Evolutionary conservation across 1,284 basidiomycete species (phyloP).

Genomic region (Bothia castanella): DNA sequence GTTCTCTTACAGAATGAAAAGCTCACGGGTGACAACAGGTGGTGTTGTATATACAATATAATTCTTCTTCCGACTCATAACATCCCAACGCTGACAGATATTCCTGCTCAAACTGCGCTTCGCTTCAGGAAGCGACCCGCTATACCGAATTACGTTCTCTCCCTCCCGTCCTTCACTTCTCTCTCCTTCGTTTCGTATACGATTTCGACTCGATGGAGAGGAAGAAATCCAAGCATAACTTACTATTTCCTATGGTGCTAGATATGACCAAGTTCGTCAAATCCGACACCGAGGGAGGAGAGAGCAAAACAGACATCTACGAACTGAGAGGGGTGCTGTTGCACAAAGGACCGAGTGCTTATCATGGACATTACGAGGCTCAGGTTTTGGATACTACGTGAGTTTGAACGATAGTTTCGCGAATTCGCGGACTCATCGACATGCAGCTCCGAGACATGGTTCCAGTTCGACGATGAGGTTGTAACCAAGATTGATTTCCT

Average conservation of each 20-base stretch:
- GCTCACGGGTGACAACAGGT: conserved; percentile 81
- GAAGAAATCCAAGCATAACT: conserved; percentile 77
- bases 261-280: conserved; percentile 68
- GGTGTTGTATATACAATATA: background rate
- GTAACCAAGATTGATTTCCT: conserved; percentile 62
- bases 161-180: conserved; percentile 86
- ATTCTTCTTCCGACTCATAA: background rate
- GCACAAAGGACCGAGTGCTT: conserved; percentile 83
- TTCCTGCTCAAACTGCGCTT: conserved; percentile 67
- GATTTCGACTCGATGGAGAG: conserved; percentile 73
- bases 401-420: conserved; percentile 26
- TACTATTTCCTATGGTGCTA: conserved; percentile 70
- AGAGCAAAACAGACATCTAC: conserved; percentile 45
- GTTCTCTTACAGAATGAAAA: conserved; percentile 63
- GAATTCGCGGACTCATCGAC: conserved; percentile 10
- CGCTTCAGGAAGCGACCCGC: conserved; percentile 72
- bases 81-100: conserved; percentile 51
- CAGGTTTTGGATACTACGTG: conserved; percentile 79
- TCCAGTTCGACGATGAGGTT: conserved; percentile 82
- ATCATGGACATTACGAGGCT: conserved; percentile 90
- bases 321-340: conserved; percentile 78
- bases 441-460: conserved; percentile 72
- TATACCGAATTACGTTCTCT: conserved; percentile 64
- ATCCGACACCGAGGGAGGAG: conserved; percentile 17
- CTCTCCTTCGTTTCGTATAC: conserved; percentile 84